Base-by-base conservation (phyloP, 352 stramenopile species). In the Globisporangium carolinianum region DNA sequence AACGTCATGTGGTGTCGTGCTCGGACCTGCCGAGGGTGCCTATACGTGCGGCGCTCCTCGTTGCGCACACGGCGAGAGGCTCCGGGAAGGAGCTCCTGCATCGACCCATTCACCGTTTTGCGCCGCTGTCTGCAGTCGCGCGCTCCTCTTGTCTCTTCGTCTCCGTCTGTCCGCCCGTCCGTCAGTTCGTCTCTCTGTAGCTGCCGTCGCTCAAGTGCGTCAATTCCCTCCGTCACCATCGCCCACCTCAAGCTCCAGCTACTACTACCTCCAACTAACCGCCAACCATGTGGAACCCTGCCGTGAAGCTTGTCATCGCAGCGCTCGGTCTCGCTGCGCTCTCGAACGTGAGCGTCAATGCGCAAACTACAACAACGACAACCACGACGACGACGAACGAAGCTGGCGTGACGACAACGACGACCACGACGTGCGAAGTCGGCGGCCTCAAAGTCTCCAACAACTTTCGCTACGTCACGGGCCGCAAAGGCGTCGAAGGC, bases 401-500 rank as follows among this genome's bases (percentile, higher is more conserved):
- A 32, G 17, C 18, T n/a, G 17, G 17, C 17, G 18, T n/a, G n/a
- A 49, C 14, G 14, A 32, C 45, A 17, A 47, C 48, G 18, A 55
- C 49, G 18, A 55, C 59, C 12, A 60, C 48, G 6, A 65, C 36
- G 35, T 68, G 62, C 47, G 24, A 48, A 35, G 62, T 68, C 52
- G 62, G 57, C 9, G 62, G 62, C 0, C 51, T 68, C 57, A 47
- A 36, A 18, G 45, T 64, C 6, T 53, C 62, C 4, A 56, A 45
- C 46, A 62, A 58, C 36, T 60, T 68, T 46, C 63, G 64, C 46
- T 77, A 68, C 67, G 65, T 77, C 58, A 72, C 69, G n/a, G 69
- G 69, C 49, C 50, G 43, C 45, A 57, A 72, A 18, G 60, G 64
- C 11, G 52, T 77, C 47, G 51, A 63, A 45, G 66, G 66, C 14